phyloP scores from a whole-genome alignment of 306 rosid genomes.

The Lathyrus sativus region DNA sequence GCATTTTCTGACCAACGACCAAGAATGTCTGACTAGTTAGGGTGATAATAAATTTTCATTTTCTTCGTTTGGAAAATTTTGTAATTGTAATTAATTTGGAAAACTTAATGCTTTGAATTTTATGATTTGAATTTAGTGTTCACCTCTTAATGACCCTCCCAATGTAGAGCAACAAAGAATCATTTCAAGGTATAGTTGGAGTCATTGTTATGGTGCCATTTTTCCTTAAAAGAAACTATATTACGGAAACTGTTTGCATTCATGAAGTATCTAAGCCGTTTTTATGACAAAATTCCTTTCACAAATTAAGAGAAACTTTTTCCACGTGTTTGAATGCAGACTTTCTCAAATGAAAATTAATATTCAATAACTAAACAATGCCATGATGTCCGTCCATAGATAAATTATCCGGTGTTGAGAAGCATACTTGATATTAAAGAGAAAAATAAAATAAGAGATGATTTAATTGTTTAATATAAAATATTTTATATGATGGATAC shows the following conservation, averaged over 20 bases:
- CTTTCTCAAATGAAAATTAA: background rate
- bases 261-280: background rate
- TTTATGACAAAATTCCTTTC: background rate
- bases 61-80: background rate
- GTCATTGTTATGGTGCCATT: conserved; percentile 7
- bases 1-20: conserved; percentile 57
- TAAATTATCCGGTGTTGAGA: conserved; percentile 3
- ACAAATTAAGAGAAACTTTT: background rate
- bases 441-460: too few species aligned
- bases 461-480: too few species aligned
- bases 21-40: conserved; percentile 32
- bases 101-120: conserved; percentile 33
- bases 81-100: background rate
- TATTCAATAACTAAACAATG: background rate
- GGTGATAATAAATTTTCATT: conserved; percentile 2
- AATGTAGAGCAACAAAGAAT: background rate
- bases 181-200: conserved; percentile 3
- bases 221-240: background rate
- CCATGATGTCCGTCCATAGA: conserved; percentile 41
- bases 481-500: too few species aligned
- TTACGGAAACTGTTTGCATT: conserved; percentile 17
- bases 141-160: conserved; percentile 12
- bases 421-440: too few species aligned
- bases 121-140: conserved; percentile 36
- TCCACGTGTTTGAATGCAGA: conserved; percentile 37